A percentile compares a stretch with the other conserved stretches of the same genome.
phyloP scores from a whole-genome alignment of 2,329 filamentous ascomycete genomes.

The Fonsecaea pedrosoi region DNA sequence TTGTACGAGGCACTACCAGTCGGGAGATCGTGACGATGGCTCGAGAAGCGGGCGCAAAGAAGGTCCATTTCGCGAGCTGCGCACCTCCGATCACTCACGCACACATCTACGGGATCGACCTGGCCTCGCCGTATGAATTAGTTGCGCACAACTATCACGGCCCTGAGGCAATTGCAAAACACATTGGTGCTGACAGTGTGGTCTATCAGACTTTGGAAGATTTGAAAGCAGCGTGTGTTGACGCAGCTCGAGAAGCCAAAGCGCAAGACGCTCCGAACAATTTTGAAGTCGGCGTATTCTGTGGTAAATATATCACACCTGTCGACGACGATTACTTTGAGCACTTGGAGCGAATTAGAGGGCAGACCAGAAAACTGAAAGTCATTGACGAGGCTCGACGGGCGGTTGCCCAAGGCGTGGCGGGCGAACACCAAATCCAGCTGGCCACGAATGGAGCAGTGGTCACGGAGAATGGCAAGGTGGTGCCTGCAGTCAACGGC shows the following conservation, averaged over 20 bases:
- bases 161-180: constrained; percentile 65
- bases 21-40: constrained; percentile 84
- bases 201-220: constrained; percentile 80
- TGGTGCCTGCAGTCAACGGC: constrained; percentile 58
- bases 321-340: constrained; percentile 83
- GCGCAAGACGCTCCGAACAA: constrained; percentile 61
- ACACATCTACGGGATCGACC: constrained; percentile 84
- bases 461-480: constrained; percentile 62
- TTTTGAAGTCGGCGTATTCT: constrained; percentile 93
- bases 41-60: constrained; percentile 78
- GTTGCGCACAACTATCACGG: constrained; percentile 72
- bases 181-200: constrained; percentile 77
- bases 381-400: constrained; percentile 69
- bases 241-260: constrained; percentile 65
- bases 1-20: constrained; percentile 84
- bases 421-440: constrained; percentile 65
- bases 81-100: constrained; percentile 82
- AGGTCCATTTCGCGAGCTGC: constrained; percentile 83
- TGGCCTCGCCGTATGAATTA: constrained; percentile 73
- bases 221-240: constrained; percentile 77
- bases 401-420: constrained; percentile 68
- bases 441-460: constrained; percentile 68
- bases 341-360: constrained; percentile 74
- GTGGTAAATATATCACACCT: constrained; percentile 81
- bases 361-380: constrained; percentile 72